phyloP scores from a whole-genome alignment of 1,284 basidiomycete genomes.

The Cutaneotrichosporon cutaneum region DNA sequence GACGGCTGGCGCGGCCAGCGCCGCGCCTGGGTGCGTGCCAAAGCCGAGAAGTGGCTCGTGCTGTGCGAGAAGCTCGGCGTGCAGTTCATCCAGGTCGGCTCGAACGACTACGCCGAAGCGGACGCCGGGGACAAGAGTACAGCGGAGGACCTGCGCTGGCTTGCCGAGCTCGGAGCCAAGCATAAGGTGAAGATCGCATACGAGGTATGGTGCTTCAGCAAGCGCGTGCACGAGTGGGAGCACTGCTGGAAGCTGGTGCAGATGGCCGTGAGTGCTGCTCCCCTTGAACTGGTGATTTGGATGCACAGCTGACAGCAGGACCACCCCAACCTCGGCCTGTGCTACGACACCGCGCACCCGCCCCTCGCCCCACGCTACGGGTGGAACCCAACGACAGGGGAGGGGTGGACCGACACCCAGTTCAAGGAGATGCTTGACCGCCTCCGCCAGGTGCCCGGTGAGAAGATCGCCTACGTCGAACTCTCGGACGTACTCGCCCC shows the following conservation, averaged over 20 bases:
- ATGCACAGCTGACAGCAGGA: conserved; percentile 10
- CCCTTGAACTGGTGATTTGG: too few relatives aligned
- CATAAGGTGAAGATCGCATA: conserved; percentile 28
- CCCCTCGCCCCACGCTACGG: conserved; percentile 22
- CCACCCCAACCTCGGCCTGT: conserved; percentile 25
- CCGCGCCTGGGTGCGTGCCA: conserved; percentile 17
- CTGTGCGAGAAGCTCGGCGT: conserved; percentile 16
- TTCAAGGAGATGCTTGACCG: conserved; percentile 2
- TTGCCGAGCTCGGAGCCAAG: conserved; percentile 22
- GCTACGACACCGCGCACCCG: conserved; percentile 24
- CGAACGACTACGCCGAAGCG: conserved; percentile 26
- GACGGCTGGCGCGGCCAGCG: conserved; percentile 22
- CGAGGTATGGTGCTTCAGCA: conserved; percentile 31
- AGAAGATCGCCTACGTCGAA: conserved; percentile 25
- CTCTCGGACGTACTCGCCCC: conserved; percentile 17
- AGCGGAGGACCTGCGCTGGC: conserved; percentile 23
- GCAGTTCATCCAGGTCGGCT: conserved; percentile 23
- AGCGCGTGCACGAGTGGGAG: conserved; percentile 21
- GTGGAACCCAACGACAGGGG: conserved; percentile 14
- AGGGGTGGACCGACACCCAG: conserved; percentile 14
- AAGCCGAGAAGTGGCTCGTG: conserved; percentile 22
- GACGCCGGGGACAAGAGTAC: conserved; percentile 13
- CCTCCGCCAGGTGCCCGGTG: conserved; percentile 13
- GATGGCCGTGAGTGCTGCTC: conserved; percentile 11
- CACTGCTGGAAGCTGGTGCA: conserved; percentile 24